Evolutionary conservation across 306 rosid genomes (phyloP).

Genomic region (Cicer pinnatifidum): DNA sequence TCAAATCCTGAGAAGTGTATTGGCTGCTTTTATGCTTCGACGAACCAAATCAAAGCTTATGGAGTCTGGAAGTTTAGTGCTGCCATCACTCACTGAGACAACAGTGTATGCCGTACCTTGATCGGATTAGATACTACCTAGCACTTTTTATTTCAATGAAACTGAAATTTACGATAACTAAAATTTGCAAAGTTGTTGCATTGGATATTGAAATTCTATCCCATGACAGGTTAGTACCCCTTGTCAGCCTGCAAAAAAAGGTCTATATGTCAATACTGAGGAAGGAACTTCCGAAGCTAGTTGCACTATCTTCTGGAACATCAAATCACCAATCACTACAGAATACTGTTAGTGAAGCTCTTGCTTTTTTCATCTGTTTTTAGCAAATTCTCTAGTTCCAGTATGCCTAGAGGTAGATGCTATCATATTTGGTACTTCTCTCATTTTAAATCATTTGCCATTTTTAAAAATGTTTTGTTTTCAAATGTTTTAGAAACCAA

Average conservation of each 20-base stretch:
- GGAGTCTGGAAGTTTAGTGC: constrained; percentile 72
- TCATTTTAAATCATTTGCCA: background rate
- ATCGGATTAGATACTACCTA: constrained; percentile 16
- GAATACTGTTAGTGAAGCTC: constrained; percentile 67
- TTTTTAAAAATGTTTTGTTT: constrained; percentile 14
- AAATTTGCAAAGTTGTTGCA: constrained; percentile 26
- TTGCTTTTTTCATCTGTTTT: background rate
- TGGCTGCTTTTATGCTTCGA: constrained; percentile 86
- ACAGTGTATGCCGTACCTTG: constrained; percentile 64
- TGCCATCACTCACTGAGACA: constrained; percentile 87
- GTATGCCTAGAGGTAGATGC: constrained; percentile 37
- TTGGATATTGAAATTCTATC: constrained; percentile 43
- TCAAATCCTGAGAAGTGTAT: constrained; percentile 63
- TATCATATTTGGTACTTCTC: constrained; percentile 25
- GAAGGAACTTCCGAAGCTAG: constrained; percentile 83
- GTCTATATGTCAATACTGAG: constrained; percentile 87
- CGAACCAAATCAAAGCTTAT: constrained; percentile 86
- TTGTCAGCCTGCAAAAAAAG: constrained; percentile 77
- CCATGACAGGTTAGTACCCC: constrained; percentile 71
- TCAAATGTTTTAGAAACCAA: constrained; percentile 9
- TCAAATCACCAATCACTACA: constrained; percentile 82
- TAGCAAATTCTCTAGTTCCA: constrained; percentile 37
- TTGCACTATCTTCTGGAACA: constrained; percentile 72
- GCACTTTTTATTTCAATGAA: constrained; percentile 3
- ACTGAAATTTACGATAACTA: constrained; percentile 3